Percentiles rank a stretch among this genome's conserved stretches.
Conservation (phyloP, 148 eudicot genomes). For the Pharnaceum exiguum region DNA sequence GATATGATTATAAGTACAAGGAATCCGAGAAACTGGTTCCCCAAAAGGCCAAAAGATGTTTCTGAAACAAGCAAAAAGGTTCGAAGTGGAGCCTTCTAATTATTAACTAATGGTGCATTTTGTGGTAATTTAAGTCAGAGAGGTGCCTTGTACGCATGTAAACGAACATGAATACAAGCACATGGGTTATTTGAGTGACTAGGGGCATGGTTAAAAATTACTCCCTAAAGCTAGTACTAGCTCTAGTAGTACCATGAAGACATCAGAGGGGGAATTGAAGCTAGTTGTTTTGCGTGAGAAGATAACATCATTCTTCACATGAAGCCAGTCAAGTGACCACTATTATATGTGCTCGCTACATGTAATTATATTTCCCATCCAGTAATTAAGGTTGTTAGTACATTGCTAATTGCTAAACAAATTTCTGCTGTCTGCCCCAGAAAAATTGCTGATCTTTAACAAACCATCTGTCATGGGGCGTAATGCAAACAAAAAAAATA, state of each 20-base stretch:
- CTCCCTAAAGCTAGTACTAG: too few relatives aligned
- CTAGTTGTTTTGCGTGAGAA: constrained; percentile 15
- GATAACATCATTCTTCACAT: constrained; percentile 12
- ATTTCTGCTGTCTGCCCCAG: too few relatives aligned
- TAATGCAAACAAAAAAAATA: too few relatives aligned
- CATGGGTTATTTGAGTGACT: constrained; percentile 15
- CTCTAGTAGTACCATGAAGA: too few relatives aligned
- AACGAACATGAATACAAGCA: background rate
- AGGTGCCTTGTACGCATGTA: constrained; percentile 20
- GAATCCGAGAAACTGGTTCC: constrained; percentile 22
- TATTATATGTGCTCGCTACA: background rate
- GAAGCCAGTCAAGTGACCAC: constrained; percentile 1
- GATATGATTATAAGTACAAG: constrained; percentile 6
- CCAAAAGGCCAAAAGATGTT: constrained; percentile 2
- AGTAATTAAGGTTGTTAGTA: background rate
- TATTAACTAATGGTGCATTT: background rate
- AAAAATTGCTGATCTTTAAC: too few relatives aligned
- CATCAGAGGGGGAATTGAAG: background rate
- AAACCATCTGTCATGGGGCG: too few relatives aligned
- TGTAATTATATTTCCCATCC: background rate
- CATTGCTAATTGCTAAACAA: background rate
- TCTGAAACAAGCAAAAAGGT: constrained; percentile 1
- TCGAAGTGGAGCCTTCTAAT: constrained; percentile 21
- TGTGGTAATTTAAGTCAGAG: background rate
- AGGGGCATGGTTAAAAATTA: too few relatives aligned